A percentile compares a stretch with the other conserved stretches of the same genome.
phyloP scores from a whole-genome alignment of 768 basidiomycete species.

The Lentinula detonsa region DNA sequence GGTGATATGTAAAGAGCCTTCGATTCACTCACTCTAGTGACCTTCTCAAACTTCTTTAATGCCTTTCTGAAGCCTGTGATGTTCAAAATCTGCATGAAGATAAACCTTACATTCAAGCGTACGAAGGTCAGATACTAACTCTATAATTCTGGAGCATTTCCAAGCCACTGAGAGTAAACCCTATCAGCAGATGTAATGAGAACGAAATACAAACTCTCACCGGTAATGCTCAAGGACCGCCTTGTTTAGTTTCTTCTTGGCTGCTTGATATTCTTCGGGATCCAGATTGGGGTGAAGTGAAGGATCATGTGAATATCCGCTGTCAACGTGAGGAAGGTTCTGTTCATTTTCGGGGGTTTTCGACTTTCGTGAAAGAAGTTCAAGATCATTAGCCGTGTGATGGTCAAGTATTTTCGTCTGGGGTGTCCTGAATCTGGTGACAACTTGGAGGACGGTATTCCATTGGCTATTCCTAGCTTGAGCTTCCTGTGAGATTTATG shows the following conservation, averaged over 20 bases:
- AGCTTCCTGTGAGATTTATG: not conserved
- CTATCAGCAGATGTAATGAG: not conserved
- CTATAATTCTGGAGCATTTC: constrained; percentile 88
- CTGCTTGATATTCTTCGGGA: constrained; percentile 76
- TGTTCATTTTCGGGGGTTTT: not conserved
- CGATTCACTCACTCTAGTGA: constrained; percentile 46
- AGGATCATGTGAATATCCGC: not conserved
- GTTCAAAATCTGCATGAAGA: constrained; percentile 63
- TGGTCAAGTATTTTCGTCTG: not conserved
- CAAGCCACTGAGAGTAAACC: constrained; percentile 44
- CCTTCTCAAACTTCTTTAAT: constrained; percentile 81
- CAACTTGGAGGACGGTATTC: not conserved
- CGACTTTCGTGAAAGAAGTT: not conserved
- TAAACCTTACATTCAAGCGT: not conserved
- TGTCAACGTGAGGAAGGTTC: not conserved
- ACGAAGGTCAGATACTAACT: constrained; percentile 31
- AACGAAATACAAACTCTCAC: constrained; percentile 23
- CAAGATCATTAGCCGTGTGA: not conserved
- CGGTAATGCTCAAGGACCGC: constrained; percentile 83
- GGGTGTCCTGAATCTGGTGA: not conserved
- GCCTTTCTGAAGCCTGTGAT: constrained; percentile 86
- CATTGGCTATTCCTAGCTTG: constrained; percentile 1
- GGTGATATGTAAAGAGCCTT: not conserved
- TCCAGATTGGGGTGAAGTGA: constrained; percentile 24
- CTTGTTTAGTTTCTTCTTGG: constrained; percentile 80